These are phyloP conservation scores for Neurospora sp. DNA, from an alignment of 2,329 filamentous ascomycete species.

Conservation along the genomic window DNA sequence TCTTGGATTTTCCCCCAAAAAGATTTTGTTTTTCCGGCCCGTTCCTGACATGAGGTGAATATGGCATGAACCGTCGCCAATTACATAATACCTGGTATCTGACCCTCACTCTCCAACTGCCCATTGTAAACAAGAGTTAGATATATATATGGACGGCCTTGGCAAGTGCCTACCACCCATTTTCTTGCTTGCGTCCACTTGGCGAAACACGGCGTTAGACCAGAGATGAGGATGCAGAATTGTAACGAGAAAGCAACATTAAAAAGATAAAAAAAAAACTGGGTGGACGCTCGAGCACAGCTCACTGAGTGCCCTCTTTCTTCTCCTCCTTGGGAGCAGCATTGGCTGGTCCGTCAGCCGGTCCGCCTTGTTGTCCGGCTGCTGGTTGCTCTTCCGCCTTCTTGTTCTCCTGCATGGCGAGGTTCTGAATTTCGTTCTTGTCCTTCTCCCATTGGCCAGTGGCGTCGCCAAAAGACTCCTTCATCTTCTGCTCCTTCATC, in stretches of 20 bases:
- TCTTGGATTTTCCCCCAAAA: not conserved
- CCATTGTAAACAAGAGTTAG: not conserved
- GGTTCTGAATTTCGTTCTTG: constrained; percentile 65
- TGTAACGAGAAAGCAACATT: not conserved
- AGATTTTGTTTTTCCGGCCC: not conserved
- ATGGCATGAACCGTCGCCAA: not conserved
- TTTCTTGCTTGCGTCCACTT: not conserved
- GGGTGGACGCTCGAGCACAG: not conserved
- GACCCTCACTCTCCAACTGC: not conserved
- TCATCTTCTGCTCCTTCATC: constrained; percentile 66
- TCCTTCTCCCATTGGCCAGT: constrained; percentile 83
- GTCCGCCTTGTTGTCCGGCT: not conserved
- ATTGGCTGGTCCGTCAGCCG: constrained; percentile 8
- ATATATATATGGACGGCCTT: not conserved
- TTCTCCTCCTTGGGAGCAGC: constrained; percentile 3
- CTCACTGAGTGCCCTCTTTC: constrained; percentile 2
- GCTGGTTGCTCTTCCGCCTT: constrained; percentile 6
- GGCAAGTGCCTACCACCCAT: not conserved
- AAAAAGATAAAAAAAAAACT: not conserved
- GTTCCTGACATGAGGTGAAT: not conserved
- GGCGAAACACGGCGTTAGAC: not conserved
- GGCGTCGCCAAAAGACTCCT: constrained; percentile 68
- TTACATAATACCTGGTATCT: not conserved
- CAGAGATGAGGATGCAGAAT: not conserved
- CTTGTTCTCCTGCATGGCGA: constrained; percentile 48